Conservation (phyloP, 2,329 filamentous ascomycete genomes). For the Botrytis aclada region DNA sequence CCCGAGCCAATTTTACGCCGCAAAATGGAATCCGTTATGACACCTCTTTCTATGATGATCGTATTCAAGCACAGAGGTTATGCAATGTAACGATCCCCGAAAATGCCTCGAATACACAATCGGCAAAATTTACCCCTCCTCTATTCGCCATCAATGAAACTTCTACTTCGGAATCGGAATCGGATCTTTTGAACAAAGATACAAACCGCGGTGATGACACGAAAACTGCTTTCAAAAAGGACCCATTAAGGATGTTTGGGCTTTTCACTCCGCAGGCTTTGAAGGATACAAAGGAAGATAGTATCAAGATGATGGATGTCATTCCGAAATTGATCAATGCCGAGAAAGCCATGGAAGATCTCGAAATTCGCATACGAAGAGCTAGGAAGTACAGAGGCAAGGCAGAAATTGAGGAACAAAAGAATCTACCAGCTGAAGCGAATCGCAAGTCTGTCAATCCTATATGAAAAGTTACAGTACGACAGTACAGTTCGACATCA, state of each 20-base stretch:
- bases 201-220: not conserved
- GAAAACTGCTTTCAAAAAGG: constrained; percentile 31
- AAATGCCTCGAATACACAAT: constrained; percentile 18
- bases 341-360: constrained; percentile 56
- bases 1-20: constrained; percentile 74
- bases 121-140: constrained; percentile 35
- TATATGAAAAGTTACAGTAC: not conserved
- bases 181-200: constrained; percentile 1
- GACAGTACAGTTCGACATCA: not conserved
- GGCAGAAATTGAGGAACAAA: constrained; percentile 10
- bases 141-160: not conserved
- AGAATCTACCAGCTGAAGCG: not conserved
- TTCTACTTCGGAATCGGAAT: not conserved
- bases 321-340: constrained; percentile 57
- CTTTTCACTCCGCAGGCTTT: constrained; percentile 49
- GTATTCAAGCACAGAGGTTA: constrained; percentile 61
- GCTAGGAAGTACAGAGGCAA: constrained; percentile 41
- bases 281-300: constrained; percentile 56
- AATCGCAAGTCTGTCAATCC: not conserved
- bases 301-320: constrained; percentile 54
- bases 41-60: constrained; percentile 67
- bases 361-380: constrained; percentile 68
- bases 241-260: constrained; percentile 59
- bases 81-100: constrained; percentile 39
- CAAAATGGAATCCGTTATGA: constrained; percentile 63